Percentiles rank a stretch among this genome's conserved stretches.
phyloP scores from a whole-genome alignment of 345 rosid genomes.

The Euphorbia tirucalli region DNA sequence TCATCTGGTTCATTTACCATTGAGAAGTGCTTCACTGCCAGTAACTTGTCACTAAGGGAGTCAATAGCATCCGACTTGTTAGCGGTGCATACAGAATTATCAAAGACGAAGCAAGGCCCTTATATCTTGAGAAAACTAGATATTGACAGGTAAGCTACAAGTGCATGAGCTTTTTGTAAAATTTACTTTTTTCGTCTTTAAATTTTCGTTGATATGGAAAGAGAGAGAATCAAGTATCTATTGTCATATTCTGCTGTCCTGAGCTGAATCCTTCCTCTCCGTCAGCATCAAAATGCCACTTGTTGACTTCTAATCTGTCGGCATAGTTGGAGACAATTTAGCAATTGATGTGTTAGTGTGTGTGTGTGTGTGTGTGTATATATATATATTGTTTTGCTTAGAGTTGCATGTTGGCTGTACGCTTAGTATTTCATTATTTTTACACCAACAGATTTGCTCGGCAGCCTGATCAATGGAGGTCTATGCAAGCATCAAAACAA shows the following conservation, averaged over 20 bases:
- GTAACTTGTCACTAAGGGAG: too few species aligned
- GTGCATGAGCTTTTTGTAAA: not conserved
- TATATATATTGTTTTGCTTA: too few species aligned
- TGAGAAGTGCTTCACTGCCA: constrained; percentile 72
- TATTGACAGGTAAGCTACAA: constrained; percentile 59
- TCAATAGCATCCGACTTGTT: constrained; percentile 71
- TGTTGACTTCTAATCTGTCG: too few species aligned
- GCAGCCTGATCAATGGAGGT: constrained; percentile 76
- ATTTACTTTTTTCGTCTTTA: not conserved
- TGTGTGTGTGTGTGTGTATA: too few species aligned
- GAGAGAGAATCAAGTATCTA: too few species aligned
- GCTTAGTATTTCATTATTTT: constrained; percentile 5
- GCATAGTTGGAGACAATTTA: not conserved
- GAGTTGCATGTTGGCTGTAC: not conserved
- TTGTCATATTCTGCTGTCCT: too few species aligned
- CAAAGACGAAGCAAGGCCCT: constrained; percentile 80
- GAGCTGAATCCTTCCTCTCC: too few species aligned
- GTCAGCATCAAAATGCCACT: too few species aligned
- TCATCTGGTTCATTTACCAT: constrained; percentile 82
- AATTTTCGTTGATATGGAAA: not conserved
- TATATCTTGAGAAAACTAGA: constrained; percentile 74
- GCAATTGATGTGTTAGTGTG: not conserved
- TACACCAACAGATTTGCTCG: constrained; percentile 49
- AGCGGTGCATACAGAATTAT: constrained; percentile 56
- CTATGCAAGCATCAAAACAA: constrained; percentile 74